Evolutionary conservation across 177 flowering plant genomes (phyloP).

Genomic region (Vitis hybrid): DNA sequence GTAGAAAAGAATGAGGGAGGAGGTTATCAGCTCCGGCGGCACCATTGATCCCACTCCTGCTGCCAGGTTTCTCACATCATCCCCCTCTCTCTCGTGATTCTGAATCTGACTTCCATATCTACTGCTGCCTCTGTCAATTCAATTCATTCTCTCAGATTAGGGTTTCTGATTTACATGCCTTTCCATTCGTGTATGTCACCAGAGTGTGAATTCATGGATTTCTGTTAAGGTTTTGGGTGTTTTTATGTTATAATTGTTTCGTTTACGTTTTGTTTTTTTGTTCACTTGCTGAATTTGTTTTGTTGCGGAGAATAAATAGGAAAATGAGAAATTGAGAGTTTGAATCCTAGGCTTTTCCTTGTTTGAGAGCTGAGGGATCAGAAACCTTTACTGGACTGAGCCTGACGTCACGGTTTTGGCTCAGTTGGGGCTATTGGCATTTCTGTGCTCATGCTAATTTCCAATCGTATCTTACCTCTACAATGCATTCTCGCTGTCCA

Average conservation of each 20-base stretch:
- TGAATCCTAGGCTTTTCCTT: too few species aligned
- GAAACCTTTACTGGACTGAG: too few species aligned
- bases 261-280: not conserved
- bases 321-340: too few species aligned
- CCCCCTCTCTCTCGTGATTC: not conserved
- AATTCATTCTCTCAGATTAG: constrained; percentile 4
- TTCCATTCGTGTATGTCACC: too few species aligned
- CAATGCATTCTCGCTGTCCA: too few species aligned
- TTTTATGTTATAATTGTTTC: not conserved
- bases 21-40: constrained; percentile 77
- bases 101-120: not conserved
- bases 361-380: too few species aligned
- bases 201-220: too few species aligned
- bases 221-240: too few species aligned
- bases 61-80: constrained; percentile 53
- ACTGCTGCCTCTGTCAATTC: not conserved
- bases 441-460: too few species aligned
- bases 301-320: not conserved
- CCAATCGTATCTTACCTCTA: too few species aligned
- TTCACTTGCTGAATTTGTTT: not conserved
- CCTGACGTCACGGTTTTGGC: too few species aligned
- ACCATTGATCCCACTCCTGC: constrained; percentile 72
- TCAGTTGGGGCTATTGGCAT: too few species aligned
- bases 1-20: constrained; percentile 60
- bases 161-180: constrained; percentile 10